Conservation (phyloP, 345 rosid genomes). For the Citrus reticulata region DNA sequence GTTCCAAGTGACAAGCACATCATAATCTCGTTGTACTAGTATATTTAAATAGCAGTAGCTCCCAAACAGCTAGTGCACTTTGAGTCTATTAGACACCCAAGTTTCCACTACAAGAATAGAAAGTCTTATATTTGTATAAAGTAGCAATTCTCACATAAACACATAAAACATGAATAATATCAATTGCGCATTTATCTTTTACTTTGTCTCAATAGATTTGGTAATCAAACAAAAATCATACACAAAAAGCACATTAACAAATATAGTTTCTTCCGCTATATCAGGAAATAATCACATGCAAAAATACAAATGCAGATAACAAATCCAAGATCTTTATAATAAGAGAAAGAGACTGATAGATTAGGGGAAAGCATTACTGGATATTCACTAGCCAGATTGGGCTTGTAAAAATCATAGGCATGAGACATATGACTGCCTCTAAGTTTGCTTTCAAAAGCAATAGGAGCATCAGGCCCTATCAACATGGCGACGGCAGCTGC, state of each 20-base stretch:
- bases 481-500: conserved; percentile 93
- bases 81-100: neutral
- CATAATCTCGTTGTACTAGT: neutral
- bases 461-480: conserved; percentile 91
- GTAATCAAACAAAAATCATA: neutral
- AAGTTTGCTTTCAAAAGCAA: conserved; percentile 81
- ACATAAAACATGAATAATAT: neutral
- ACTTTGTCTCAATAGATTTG: neutral
- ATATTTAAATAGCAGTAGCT: neutral
- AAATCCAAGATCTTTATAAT: neutral
- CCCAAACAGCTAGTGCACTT: neutral
- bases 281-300: neutral
- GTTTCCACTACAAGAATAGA: neutral
- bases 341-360: neutral
- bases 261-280: neutral
- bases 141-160: neutral
- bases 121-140: neutral
- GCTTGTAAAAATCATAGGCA: conserved; percentile 98
- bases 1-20: neutral
- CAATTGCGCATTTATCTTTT: neutral
- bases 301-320: neutral
- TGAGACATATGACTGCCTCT: conserved; percentile 96
- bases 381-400: conserved; percentile 96
- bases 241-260: neutral
- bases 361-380: conserved; percentile 49